Evolutionary conservation across 2,329 filamentous ascomycete genomes (phyloP).

Genomic region (Chalaropsis thielavioides): DNA sequence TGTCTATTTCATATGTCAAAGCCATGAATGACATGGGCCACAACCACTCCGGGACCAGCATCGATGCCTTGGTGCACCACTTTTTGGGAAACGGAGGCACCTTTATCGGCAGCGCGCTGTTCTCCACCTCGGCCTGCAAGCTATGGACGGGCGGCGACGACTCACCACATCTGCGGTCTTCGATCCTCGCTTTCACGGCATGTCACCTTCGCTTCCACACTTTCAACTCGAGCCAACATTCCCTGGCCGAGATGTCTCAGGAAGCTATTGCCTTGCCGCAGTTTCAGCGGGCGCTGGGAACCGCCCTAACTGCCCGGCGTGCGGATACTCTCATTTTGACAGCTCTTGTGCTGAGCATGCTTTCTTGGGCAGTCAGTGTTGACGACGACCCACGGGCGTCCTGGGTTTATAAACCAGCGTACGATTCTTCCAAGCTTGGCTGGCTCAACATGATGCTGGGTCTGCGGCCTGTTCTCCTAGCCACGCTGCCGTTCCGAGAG

Average conservation of each 20-base stretch:
- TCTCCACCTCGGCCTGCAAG: slow-evolving; percentile 16
- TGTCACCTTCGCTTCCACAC: slow-evolving; percentile 20
- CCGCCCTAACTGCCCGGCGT: slow-evolving; percentile 18
- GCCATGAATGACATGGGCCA: slow-evolving; percentile 10
- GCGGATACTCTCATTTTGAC: slow-evolving; percentile 22
- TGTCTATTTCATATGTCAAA: slow-evolving; percentile 14
- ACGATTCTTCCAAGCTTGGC: slow-evolving; percentile 17
- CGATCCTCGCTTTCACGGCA: slow-evolving; percentile 21
- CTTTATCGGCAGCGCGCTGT: slow-evolving; percentile 17
- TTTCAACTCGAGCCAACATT: slow-evolving; percentile 3
- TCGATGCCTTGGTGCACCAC: slow-evolving; percentile 14
- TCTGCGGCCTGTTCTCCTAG: slow-evolving; percentile 20
- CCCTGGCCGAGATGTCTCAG: slow-evolving; percentile 21
- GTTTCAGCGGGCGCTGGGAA: slow-evolving; percentile 20
- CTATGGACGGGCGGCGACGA: slow-evolving; percentile 13
- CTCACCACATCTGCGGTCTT: slow-evolving; percentile 19
- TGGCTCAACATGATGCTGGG: slow-evolving; percentile 22
- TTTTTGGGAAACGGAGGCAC: slow-evolving; percentile 18
- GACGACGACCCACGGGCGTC: slow-evolving; percentile 17
- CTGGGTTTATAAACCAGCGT: slow-evolving; percentile 19
- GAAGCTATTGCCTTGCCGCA: slow-evolving; percentile 19
- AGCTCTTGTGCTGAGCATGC: slow-evolving; percentile 21
- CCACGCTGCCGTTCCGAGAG: slow-evolving; percentile 18
- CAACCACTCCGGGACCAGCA: slow-evolving; percentile 10
- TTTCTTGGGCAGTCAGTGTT: slow-evolving; percentile 19